These are phyloP conservation scores for Dactylellina leptospora DNA, from an alignment of 2,329 filamentous ascomycete species.

Conservation along the genomic window DNA sequence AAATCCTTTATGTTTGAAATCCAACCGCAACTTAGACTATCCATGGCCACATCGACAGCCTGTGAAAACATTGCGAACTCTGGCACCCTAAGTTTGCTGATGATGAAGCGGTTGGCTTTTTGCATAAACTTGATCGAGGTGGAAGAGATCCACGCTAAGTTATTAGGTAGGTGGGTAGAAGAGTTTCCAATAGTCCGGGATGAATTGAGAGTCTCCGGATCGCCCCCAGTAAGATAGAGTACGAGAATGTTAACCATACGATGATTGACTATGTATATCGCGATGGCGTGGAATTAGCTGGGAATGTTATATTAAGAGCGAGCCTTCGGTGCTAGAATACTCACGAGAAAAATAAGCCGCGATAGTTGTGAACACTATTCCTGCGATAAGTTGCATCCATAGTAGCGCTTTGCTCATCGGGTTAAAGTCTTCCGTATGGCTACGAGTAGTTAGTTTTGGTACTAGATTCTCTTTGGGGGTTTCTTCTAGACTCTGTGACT, in stretches of 20 bases:
- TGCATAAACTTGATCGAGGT: slow-evolving; percentile 46
- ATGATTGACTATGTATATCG: slow-evolving; percentile 30
- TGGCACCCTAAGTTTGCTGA: slow-evolving; percentile 22
- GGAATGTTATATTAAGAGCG: neutral
- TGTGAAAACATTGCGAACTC: slow-evolving; percentile 20
- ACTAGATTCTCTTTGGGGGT: neutral
- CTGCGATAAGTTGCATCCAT: slow-evolving; percentile 50
- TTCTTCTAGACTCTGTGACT: neutral
- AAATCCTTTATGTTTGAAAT: slow-evolving; percentile 37
- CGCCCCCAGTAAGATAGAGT: slow-evolving; percentile 30
- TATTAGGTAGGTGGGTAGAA: slow-evolving; percentile 36
- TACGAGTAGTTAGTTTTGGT: neutral
- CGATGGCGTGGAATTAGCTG: neutral
- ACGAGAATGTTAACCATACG: slow-evolving; percentile 36
- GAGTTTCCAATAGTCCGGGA: slow-evolving; percentile 33
- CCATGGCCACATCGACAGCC: slow-evolving; percentile 38
- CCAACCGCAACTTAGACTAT: slow-evolving; percentile 46
- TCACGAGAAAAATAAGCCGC: slow-evolving; percentile 40
- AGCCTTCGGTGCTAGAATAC: neutral
- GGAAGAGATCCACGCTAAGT: slow-evolving; percentile 36
- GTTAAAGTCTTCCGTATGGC: slow-evolving; percentile 3
- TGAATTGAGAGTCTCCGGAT: slow-evolving; percentile 21
- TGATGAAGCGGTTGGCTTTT: slow-evolving; percentile 23
- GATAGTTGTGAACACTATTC: slow-evolving; percentile 43
- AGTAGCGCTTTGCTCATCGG: slow-evolving; percentile 31